Evolutionary conservation across 2,329 filamentous ascomycete species (phyloP), one percentile per base, ranked within the genome.

Genomic region (Rosellinia necatrix): DNA sequence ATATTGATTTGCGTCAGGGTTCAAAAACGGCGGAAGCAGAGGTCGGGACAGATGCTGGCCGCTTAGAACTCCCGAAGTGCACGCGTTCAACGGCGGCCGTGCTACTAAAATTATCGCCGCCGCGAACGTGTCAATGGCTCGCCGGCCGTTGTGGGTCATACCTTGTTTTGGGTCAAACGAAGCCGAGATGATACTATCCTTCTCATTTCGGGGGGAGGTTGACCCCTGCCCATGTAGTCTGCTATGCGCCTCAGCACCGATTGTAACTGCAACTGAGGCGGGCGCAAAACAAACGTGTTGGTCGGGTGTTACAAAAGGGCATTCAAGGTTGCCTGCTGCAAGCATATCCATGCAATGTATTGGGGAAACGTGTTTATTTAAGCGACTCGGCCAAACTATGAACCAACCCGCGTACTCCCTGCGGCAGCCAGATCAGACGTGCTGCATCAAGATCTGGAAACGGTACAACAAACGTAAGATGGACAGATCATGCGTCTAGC

Each of bases 1-100:
- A 51, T 51, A 44, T 54, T 49, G 59, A 59, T 47, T 46, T 60
- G 41, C 42, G 49, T 52, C 52, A 58, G 30, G 53, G 56, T 47
- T 55, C 30, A 54, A 60, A 65, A 64, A 65, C 62, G 52, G 44
- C 43, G 51, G 52, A 60, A 60, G 57, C 57, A 44, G 50, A 52
- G 19, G 40, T 34, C 34, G 40, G 49, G 49, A 55, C 50, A 35
- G 19, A 34, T 40, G 32, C 22, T 53, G 24, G 52, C 35, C 46
- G 46, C 37, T 43, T 13, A 48, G n/a, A 41, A 19, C 25, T 15
- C 27, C 13, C 19, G 40, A 40, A 49, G 24, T 27, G 34, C 49
- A 43, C 37, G 44, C 41, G 34, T 30, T 41, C 34, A 51, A 51
- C 50, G 42, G 41, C 21, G 32, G 37, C 49, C 29, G 40, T 43